Base-by-base conservation (phyloP, 176 grass and related monocot species). In the Avena atlantica region DNA sequence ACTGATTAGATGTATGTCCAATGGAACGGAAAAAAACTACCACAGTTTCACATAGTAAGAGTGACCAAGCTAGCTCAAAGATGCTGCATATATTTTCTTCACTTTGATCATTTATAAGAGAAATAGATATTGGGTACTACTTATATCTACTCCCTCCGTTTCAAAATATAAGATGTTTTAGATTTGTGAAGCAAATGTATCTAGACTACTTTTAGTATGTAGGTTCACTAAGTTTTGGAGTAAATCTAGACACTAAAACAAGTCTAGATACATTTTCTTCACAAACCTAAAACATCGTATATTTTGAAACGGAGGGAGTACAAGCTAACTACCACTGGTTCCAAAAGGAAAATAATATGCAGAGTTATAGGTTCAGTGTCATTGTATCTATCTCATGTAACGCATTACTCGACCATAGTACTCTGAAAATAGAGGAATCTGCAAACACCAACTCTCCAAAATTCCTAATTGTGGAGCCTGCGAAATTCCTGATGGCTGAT, bases 291-390 rank as follows among this genome's bases (percentile, higher is more conserved):
- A 34, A 34, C 31, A 34, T 34, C 31, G 31, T 34, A 34, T 34
- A 34, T 34, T 34, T 34, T 34, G 31, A 34, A 34, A 34, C 31
- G 31, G 31, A 34, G 31, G 31, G 31, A 34, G 31, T 34, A 57
- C 20, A 21, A 60, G 14, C 21, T 27, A 74, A 48, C 23, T 84
- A 48, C 42, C 44, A 81, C 24, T 8, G 36, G 37, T 74, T 73
- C 36, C 36, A 84, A 20, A 84, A 76, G 10, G 10, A 76, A 76
- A 27, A 51, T 56, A 84, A 62, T 75, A 74, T 13, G 11, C 56
- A 4, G 3, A 61, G 24, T 47, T 84, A 16, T 76, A 76, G 71
- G 58, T 19, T 76, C 58, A 51, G 45, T 64, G 24, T 15, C 25
- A 15, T 62, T 64, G 58, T 51, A 48, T 52, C 5, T 48, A 48